phyloP scores from a whole-genome alignment of 2,329 filamentous ascomycete species.

The Beauveria caledonica region DNA sequence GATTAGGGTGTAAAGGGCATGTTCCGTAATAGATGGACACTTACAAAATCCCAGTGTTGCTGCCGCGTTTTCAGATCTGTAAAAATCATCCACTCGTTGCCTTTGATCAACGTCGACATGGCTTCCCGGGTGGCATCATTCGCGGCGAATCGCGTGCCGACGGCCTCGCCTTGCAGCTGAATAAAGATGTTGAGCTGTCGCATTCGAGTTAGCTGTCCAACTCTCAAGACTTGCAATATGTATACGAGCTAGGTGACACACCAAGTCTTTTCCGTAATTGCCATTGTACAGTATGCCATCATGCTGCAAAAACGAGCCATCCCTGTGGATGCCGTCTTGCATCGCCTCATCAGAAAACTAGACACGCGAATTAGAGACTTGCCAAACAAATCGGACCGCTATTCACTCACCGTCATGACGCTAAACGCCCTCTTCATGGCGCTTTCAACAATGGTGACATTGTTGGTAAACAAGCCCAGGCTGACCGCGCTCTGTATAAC shows the following conservation, averaged over 20 bases:
- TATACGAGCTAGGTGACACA: not conserved
- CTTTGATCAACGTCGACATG: constrained; percentile 16
- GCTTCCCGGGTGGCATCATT: constrained; percentile 13
- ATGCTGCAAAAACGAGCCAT: constrained; percentile 19
- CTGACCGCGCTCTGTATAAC: constrained; percentile 19
- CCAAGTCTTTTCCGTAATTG: constrained; percentile 19
- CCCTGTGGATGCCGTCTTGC: constrained; percentile 18
- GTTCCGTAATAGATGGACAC: not conserved
- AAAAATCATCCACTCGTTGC: constrained; percentile 19
- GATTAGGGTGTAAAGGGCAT: not conserved
- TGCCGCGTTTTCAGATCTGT: constrained; percentile 13
- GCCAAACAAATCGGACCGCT: not conserved
- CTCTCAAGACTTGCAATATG: no score
- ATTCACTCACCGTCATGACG: constrained; percentile 15
- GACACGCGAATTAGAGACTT: not conserved
- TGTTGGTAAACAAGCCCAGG: constrained; percentile 16
- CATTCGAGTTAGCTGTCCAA: not conserved
- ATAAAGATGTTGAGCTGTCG: constrained; percentile 18
- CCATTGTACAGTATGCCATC: constrained; percentile 18
- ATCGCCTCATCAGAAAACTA: constrained; percentile 15
- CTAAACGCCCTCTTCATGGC: constrained; percentile 14
- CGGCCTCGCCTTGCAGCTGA: constrained; percentile 16
- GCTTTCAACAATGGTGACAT: constrained; percentile 16
- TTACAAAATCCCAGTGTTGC: constrained; percentile 18
- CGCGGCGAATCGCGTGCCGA: constrained; percentile 17